phyloP scores from a whole-genome alignment of 2,329 filamentous ascomycete species.

The Colletotrichum lupini region DNA sequence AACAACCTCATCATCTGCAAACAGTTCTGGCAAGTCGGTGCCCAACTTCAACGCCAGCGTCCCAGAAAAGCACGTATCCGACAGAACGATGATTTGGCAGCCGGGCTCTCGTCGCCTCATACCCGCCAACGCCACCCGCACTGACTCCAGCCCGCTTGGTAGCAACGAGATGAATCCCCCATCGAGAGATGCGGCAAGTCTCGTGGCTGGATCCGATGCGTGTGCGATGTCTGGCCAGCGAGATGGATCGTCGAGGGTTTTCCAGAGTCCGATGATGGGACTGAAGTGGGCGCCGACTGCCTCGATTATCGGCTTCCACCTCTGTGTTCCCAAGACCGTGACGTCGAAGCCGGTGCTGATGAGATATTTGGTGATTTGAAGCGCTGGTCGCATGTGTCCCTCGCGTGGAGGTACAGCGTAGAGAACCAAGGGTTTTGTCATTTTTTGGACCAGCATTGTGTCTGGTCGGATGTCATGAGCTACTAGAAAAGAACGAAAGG shows the following conservation, averaged over 20 bases:
- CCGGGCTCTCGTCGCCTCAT: background rate
- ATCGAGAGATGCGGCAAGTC: constrained; percentile 19
- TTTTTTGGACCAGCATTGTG: background rate
- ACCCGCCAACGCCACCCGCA: constrained; percentile 12
- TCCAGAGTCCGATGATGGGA: constrained; percentile 22
- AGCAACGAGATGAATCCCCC: constrained; percentile 10
- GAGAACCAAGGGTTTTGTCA: background rate
- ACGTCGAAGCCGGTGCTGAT: constrained; percentile 11
- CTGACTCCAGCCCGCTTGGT: constrained; percentile 12
- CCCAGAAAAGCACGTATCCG: constrained; percentile 22
- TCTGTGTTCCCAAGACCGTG: background rate
- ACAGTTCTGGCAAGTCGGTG: constrained; percentile 1
- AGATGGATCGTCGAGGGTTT: constrained; percentile 12
- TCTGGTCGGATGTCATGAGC: background rate
- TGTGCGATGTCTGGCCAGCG: constrained; percentile 14
- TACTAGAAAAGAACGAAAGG: too few relatives aligned
- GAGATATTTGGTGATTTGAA: constrained; percentile 15
- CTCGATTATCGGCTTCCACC: constrained; percentile 5
- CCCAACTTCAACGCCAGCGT: constrained; percentile 3
- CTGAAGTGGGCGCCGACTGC: constrained; percentile 8
- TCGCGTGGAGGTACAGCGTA: constrained; percentile 16
- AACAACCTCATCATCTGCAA: background rate
- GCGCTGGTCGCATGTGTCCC: constrained; percentile 24
- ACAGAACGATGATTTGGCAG: background rate
- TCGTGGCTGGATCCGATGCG: background rate